Base-by-base conservation (phyloP, 192 early-diverging fungal species). In the Podila epicladia region DNA sequence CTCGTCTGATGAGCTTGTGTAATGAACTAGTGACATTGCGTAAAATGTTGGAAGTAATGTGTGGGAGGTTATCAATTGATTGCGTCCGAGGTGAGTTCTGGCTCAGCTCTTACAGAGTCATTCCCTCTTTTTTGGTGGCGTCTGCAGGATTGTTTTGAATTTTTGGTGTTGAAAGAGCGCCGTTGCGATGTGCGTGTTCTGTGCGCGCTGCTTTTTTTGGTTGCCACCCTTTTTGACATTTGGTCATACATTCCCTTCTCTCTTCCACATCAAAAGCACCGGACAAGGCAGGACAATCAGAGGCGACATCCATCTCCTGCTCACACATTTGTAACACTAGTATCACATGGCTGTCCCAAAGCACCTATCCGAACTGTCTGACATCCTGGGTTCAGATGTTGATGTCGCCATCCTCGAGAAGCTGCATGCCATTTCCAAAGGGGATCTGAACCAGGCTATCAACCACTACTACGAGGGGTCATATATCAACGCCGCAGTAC, bases 391-490 rank as follows among this genome's bases (percentile, higher is more conserved):
- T 7, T 60, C 82, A 4, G 82, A 75, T 22, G 82, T 83, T 33
- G 69, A 73, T 45, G 51, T 73, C 22, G 66, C 71, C 3, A 82
- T 60, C 2, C 71, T 85, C 5, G 78, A 79, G 13, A 73, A 82
- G 9, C 74, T 85, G 1, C 64, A 85, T 68, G 71, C 55, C 58
- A 58, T 75, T 37, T 67, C 70, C 28, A 73, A 84, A 41, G 86
- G 82, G 28, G 63, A 85, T 71, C 48, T 87, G 9, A 84, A 83
- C 62, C 62, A 50, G n/a, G 82, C 86, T 53, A 79, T 80, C 49
- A 85, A 87, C 64, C 62, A 73, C 17, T 83, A 75, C 38, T 87
- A 80, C 58, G 82, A 75, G 55, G 73, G 69, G 19, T 71, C 74
- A 9, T 71, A 82, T n/a, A 20, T 38, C 4, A 64, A 63, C 62